Conservation (phyloP, 306 rosid species). For the Medicago truncatula region MtrunA17r5.0-ANR NC_053043.1:14863501-14864000, state of each 20-base stretch:
- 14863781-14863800: too few species aligned
- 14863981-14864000: too few species aligned
- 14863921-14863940: neutral
- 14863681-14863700: too few species aligned
- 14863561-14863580: slow-evolving; percentile 15
- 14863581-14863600: neutral
- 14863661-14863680: too few species aligned
- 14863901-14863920: neutral
- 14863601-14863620: neutral
- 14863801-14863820: too few species aligned
- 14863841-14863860: neutral
- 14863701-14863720: too few species aligned
- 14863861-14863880: neutral
- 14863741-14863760: neutral
- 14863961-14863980: neutral
- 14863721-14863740: neutral
- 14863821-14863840: neutral
- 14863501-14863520: neutral
- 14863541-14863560: slow-evolving; percentile 20
- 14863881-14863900: neutral
- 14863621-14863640: neutral
- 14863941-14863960: neutral
- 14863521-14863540: neutral
- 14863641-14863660: neutral
- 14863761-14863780: neutral